Evolutionary conservation across 1,139 yeast species (phyloP).

Genomic region (Arxiozyma slooffiae): DNA sequence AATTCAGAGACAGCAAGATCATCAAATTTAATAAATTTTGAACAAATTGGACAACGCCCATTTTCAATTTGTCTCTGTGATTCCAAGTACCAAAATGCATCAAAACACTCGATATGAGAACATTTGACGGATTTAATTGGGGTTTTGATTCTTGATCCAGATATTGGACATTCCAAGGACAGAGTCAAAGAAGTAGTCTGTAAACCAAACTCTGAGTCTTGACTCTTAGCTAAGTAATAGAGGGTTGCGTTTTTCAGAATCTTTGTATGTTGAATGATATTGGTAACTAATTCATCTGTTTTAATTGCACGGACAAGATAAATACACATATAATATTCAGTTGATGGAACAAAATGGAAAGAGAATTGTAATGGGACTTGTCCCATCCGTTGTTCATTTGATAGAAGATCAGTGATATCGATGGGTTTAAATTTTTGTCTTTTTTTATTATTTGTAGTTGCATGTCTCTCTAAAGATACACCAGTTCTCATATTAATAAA

Average conservation of each 20-base stretch:
- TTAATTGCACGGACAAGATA: background rate
- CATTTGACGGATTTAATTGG: conserved; percentile 55
- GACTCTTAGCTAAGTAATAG: conserved; percentile 34
- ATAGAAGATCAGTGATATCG: background rate
- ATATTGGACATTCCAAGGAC: conserved; percentile 54
- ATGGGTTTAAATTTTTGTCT: background rate
- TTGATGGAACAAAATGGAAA: conserved; percentile 1
- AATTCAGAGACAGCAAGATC: conserved; percentile 56
- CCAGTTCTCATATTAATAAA: conserved; percentile 1
- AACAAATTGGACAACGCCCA: conserved; percentile 66
- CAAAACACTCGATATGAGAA: conserved; percentile 65
- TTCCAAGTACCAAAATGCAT: conserved; percentile 48
- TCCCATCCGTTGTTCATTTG: background rate
- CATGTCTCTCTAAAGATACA: background rate
- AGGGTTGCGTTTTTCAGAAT: conserved; percentile 42
- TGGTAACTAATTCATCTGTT: conserved; percentile 10
- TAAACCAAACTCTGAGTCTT: conserved; percentile 9
- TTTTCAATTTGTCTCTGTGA: conserved; percentile 54
- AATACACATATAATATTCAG: background rate
- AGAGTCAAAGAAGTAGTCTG: conserved; percentile 41
- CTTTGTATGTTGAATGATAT: conserved; percentile 32
- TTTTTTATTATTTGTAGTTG: background rate
- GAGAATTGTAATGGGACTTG: background rate
- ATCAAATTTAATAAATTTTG: conserved; percentile 35
- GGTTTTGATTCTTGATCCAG: conserved; percentile 48